Conservation (phyloP, 75 land plant genomes). For the Ceratopteris richardii region DNA sequence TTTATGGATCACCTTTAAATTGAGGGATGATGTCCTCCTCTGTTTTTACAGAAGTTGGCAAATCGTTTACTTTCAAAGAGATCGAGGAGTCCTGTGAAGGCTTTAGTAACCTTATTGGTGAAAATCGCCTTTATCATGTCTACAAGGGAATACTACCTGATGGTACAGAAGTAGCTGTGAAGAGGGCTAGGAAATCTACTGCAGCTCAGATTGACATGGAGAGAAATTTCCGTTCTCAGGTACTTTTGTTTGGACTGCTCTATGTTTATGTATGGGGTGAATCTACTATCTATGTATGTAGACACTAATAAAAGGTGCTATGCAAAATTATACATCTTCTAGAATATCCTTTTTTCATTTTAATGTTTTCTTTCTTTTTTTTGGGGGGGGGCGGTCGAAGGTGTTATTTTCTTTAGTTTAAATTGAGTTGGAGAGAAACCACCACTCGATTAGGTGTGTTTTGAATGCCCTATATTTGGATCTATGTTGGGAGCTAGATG, state of each 20-base stretch:
- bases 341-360: too few species aligned
- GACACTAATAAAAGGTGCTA: too few species aligned
- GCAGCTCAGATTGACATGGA: conserved; percentile 9
- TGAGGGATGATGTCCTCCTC: too few species aligned
- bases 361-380: too few species aligned
- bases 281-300: neutral
- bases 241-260: neutral
- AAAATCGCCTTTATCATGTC: conserved; percentile 6
- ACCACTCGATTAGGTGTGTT: too few species aligned
- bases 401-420: too few species aligned
- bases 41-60: conserved; percentile 13
- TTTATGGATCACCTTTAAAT: too few species aligned
- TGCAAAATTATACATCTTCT: too few species aligned
- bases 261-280: neutral
- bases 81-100: conserved; percentile 23
- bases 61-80: conserved; percentile 17
- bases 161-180: conserved; percentile 32
- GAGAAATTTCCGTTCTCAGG: conserved; percentile 15
- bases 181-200: conserved; percentile 13
- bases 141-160: conserved; percentile 28
- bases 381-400: too few species aligned
- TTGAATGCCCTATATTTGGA: too few species aligned
- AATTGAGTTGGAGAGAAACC: too few species aligned
- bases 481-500: too few species aligned
- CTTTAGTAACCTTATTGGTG: conserved; percentile 28